These are phyloP conservation scores for Schizothecium vesticola DNA, from an alignment of 495 filamentous ascomycete genomes.

Conservation along the genomic window DNA sequence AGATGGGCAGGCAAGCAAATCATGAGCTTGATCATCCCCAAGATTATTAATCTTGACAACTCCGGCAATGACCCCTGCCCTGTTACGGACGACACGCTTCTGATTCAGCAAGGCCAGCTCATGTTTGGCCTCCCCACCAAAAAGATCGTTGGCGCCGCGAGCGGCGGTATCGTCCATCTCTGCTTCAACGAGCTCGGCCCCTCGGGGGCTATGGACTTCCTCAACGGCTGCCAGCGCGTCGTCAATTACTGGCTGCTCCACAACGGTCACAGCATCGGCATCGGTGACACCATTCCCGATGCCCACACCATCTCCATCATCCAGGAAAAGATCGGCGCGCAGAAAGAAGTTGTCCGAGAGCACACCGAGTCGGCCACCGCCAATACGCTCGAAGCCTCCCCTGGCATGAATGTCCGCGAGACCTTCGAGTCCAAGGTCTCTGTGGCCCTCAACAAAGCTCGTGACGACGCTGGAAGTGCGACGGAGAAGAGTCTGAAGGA, in stretches of 20 bases:
- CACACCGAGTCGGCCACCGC: slow-evolving; percentile 73
- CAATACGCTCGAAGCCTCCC: slow-evolving; percentile 79
- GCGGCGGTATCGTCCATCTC: slow-evolving; percentile 86
- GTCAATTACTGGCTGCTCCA: slow-evolving; percentile 98
- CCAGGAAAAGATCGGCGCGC: slow-evolving; percentile 64
- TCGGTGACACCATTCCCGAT: slow-evolving; percentile 96
- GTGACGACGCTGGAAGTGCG: slow-evolving; percentile 89
- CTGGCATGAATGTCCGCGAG: slow-evolving; percentile 96
- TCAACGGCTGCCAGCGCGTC: slow-evolving; percentile 88
- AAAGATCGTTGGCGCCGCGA: slow-evolving; percentile 84
- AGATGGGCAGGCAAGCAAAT: slow-evolving; percentile 99
- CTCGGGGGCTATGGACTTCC: slow-evolving; percentile 82
- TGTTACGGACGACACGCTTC: slow-evolving; percentile 69
- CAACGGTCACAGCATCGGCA: slow-evolving; percentile 95
- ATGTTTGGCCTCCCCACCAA: slow-evolving; percentile 87
- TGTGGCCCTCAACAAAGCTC: slow-evolving; percentile 85
- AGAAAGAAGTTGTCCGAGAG: slow-evolving; percentile 69
- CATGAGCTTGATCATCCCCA: slow-evolving; percentile 84
- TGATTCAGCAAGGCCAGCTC: slow-evolving; percentile 81
- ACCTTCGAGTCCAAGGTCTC: slow-evolving; percentile 96
- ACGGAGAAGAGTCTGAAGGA: slow-evolving; percentile 91
- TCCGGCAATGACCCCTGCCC: slow-evolving; percentile 55
- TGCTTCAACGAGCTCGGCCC: slow-evolving; percentile 92
- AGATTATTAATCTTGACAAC: slow-evolving; percentile 74
- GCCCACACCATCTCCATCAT: slow-evolving; percentile 73